Evolutionary conservation across 2,329 filamentous ascomycete species (phyloP).

Genomic region (Ophiostoma sp.): DNA sequence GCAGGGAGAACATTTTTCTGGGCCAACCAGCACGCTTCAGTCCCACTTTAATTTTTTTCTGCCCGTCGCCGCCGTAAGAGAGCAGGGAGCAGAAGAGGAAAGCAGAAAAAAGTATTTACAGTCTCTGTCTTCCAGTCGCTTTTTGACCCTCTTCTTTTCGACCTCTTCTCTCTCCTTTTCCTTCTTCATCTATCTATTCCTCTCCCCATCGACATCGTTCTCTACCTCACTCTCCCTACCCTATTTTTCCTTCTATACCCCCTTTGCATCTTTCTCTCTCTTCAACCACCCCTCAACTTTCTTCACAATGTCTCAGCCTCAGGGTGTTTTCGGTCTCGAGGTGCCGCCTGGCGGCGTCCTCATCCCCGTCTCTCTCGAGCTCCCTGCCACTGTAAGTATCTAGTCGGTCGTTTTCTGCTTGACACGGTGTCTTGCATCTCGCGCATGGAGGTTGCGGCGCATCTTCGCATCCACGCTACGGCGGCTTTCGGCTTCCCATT

Average conservation of each 20-base stretch:
- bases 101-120: conserved; percentile 24
- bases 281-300: not conserved
- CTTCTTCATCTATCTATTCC: conserved; percentile 24
- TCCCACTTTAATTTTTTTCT: conserved; percentile 27
- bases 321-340: conserved; percentile 73
- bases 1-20: conserved; percentile 22
- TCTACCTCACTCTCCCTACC: conserved; percentile 26
- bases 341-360: conserved; percentile 80
- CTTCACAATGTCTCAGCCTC: conserved; percentile 25
- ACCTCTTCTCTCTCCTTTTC: not conserved
- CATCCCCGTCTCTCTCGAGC: conserved; percentile 70
- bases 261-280: conserved; percentile 10
- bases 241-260: conserved; percentile 27
- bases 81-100: not conserved
- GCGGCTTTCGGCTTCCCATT: not conserved
- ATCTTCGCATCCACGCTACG: not conserved
- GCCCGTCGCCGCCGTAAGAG: conserved; percentile 9
- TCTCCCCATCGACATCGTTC: conserved; percentile 17
- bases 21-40: conserved; percentile 21
- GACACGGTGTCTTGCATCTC: not conserved
- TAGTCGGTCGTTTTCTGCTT: not conserved
- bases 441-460: not conserved
- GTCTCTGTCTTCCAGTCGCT: conserved; percentile 21
- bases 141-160: conserved; percentile 18
- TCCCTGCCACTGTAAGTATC: conserved; percentile 73